Conservation (phyloP, 2,329 filamentous ascomycete genomes). For the Verticillium alfalfae region DNA sequence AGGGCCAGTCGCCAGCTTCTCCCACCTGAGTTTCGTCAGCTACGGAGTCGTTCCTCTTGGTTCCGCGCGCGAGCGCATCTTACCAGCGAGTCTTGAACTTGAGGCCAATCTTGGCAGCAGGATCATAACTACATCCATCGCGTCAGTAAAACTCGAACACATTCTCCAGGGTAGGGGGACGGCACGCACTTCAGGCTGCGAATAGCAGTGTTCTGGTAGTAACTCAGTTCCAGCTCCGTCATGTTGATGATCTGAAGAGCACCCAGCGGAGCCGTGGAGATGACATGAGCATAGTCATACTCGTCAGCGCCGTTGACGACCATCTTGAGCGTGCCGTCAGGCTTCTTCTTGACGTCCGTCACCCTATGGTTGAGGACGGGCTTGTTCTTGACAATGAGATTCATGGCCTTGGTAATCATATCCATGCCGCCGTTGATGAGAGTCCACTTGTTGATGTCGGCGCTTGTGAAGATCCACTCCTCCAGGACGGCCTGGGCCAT, state of each 20-base stretch:
- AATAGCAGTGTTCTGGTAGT: constrained; percentile 21
- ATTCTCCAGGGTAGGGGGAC: too few relatives aligned
- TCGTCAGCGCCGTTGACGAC: constrained; percentile 13
- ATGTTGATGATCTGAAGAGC: constrained; percentile 17
- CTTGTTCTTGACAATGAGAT: constrained; percentile 14
- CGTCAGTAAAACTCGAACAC: background rate
- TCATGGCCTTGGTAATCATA: constrained; percentile 20
- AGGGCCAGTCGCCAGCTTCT: constrained; percentile 12
- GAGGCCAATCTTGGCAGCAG: constrained; percentile 21
- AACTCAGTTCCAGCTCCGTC: constrained; percentile 18
- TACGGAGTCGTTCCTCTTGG: too few relatives aligned
- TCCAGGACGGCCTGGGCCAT: constrained; percentile 15
- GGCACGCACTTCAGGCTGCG: constrained; percentile 16
- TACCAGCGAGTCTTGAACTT: constrained; percentile 20
- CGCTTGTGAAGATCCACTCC: constrained; percentile 17
- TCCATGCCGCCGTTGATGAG: constrained; percentile 24
- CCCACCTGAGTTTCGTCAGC: constrained; percentile 9
- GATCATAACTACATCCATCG: constrained; percentile 14
- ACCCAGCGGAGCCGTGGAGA: constrained; percentile 18
- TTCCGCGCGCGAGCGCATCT: background rate
- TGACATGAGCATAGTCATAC: constrained; percentile 14
- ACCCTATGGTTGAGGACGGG: constrained; percentile 13
- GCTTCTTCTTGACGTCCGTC: constrained; percentile 12
- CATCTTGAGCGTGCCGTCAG: constrained; percentile 12
- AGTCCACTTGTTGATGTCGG: constrained; percentile 16